Conservation (phyloP, 73 alveolate genomes). For the Paraurostyla sp. region DNA sequence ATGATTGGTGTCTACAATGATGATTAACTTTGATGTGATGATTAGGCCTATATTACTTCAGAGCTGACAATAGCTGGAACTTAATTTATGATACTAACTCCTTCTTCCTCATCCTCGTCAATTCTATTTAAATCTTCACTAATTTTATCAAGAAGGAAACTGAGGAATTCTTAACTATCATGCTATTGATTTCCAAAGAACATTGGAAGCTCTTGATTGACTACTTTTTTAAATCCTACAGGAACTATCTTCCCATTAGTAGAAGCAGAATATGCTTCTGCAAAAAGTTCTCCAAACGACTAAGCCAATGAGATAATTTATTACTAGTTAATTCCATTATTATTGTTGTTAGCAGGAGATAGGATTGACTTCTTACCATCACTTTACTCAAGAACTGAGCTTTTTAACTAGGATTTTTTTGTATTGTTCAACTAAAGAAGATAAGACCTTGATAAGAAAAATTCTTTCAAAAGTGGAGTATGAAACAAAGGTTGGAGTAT, state of each 20-base stretch:
- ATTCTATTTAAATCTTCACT: constrained; percentile 73
- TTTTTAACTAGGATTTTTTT: too few species aligned
- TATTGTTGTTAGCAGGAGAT: too few species aligned
- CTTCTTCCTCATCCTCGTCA: constrained; percentile 36
- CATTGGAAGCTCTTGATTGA: constrained; percentile 65
- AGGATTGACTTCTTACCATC: too few species aligned
- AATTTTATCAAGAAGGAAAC: constrained; percentile 77
- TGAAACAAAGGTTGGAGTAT: constrained; percentile 68
- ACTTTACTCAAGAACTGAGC: too few species aligned
- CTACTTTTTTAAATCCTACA: constrained; percentile 55
- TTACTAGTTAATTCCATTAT: neutral
- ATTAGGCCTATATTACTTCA: neutral
- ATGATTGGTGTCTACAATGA: too few species aligned
- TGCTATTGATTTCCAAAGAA: constrained; percentile 74
- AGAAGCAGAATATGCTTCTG: neutral
- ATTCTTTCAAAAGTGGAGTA: constrained; percentile 75
- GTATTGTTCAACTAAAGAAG: neutral
- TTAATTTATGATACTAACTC: neutral
- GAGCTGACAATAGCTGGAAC: neutral
- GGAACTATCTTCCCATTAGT: constrained; percentile 43
- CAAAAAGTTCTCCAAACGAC: constrained; percentile 30
- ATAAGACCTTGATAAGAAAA: constrained; percentile 45
- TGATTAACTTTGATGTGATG: neutral
- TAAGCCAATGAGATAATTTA: constrained; percentile 20
- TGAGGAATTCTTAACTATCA: constrained; percentile 78